phyloP scores from a whole-genome alignment of 495 filamentous ascomycete genomes.

The Talaromyces liani region DNA sequence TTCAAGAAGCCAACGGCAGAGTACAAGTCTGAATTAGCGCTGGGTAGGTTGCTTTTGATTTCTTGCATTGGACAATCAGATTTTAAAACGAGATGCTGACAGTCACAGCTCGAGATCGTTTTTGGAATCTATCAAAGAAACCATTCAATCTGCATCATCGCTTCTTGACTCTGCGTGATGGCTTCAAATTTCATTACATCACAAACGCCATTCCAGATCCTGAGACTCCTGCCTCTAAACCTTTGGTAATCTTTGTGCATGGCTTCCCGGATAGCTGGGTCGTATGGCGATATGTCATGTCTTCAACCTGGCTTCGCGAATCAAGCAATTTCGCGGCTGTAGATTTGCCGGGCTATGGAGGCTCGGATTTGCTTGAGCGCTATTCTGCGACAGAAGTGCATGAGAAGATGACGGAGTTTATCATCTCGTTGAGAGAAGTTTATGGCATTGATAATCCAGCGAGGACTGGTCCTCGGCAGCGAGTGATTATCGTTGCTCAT shows the following conservation, averaged over 20 bases:
- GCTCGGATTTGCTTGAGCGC: slow-evolving; percentile 35
- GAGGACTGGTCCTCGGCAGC: slow-evolving; percentile 17
- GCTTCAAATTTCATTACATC: slow-evolving; percentile 47
- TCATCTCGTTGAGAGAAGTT: slow-evolving; percentile 34
- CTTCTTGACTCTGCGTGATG: slow-evolving; percentile 38
- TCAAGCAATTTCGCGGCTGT: slow-evolving; percentile 38
- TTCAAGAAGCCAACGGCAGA: slow-evolving; percentile 29
- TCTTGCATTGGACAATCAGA: neutral
- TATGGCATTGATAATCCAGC: slow-evolving; percentile 32
- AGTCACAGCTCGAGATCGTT: slow-evolving; percentile 28
- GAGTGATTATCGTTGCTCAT: slow-evolving; percentile 43
- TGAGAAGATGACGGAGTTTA: slow-evolving; percentile 42
- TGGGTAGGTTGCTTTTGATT: slow-evolving; percentile 21
- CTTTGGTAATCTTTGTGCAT: slow-evolving; percentile 49
- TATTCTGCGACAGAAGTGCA: slow-evolving; percentile 43
- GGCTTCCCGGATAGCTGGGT: slow-evolving; percentile 53
- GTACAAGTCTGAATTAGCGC: slow-evolving; percentile 28
- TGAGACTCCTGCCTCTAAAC: slow-evolving; percentile 22
- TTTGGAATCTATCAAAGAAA: slow-evolving; percentile 39
- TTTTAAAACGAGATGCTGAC: neutral
- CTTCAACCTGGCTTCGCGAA: slow-evolving; percentile 22
- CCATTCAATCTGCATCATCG: slow-evolving; percentile 36
- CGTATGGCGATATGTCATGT: slow-evolving; percentile 39
- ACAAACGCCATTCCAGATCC: slow-evolving; percentile 25
- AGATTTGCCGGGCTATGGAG: slow-evolving; percentile 51